phyloP scores from a whole-genome alignment of 495 filamentous ascomycete genomes.

The Pyronema domesticum region DNA sequence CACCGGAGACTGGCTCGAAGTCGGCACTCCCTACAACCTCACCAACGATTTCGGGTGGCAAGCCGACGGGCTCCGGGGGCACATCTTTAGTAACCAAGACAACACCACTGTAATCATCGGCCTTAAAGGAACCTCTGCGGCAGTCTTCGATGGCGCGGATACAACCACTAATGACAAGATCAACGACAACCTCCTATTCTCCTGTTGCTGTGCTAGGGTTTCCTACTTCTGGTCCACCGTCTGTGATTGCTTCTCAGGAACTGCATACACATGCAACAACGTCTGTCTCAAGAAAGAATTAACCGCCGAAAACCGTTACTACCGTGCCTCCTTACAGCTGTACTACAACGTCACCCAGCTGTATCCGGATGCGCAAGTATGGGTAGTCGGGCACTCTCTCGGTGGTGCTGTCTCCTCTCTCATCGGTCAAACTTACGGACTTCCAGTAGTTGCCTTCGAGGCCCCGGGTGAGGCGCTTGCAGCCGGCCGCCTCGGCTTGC shows the following conservation, averaged over 20 bases:
- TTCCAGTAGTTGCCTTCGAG: conserved; percentile 77
- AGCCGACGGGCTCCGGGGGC: conserved; percentile 70
- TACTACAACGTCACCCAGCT: conserved; percentile 81
- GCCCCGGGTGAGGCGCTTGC: conserved; percentile 79
- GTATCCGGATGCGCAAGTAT: conserved; percentile 72
- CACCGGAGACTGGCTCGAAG: conserved; percentile 65
- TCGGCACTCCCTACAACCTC: conserved; percentile 62
- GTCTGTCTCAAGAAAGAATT: conserved; percentile 67
- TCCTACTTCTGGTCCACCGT: conserved; percentile 77
- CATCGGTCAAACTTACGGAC: conserved; percentile 74
- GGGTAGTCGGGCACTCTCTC: conserved; percentile 78
- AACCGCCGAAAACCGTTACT: conserved; percentile 72
- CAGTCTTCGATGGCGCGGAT: conserved; percentile 84
- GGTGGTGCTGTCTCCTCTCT: conserved; percentile 74
- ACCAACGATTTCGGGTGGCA: conserved; percentile 80
- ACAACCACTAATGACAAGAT: conserved; percentile 94
- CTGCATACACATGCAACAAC: conserved; percentile 67
- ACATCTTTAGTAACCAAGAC: conserved; percentile 71
- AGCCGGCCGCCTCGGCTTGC: conserved; percentile 68
- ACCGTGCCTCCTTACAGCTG: conserved; percentile 65
- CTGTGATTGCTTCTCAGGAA: conserved; percentile 70
- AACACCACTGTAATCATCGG: conserved; percentile 83
- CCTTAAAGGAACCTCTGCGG: conserved; percentile 75
- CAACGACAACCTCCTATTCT: conserved; percentile 95
- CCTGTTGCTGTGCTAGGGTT: conserved; percentile 90